phyloP scores from a whole-genome alignment of 2,329 filamentous ascomycete genomes.

The Aspergillus oerlinghausenensis region DNA sequence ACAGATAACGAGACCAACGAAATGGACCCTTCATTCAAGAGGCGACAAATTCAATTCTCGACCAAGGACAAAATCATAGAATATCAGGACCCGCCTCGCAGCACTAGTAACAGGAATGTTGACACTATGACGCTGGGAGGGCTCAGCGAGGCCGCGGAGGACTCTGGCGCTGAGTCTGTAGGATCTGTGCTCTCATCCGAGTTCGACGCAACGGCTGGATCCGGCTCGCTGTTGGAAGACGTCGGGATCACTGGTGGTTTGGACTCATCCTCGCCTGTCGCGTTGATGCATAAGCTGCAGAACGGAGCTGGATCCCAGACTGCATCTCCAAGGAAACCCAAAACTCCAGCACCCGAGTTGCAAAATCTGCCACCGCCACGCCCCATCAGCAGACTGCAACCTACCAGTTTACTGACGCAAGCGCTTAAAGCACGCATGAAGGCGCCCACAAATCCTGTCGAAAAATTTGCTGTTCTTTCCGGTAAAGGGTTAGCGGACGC shows the following conservation, averaged over 20 bases:
- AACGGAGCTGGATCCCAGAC: constrained; percentile 28
- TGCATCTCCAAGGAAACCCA: constrained; percentile 51
- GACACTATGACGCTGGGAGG: constrained; percentile 29
- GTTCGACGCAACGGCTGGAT: constrained; percentile 52
- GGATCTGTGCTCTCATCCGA: constrained; percentile 50
- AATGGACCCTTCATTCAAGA: constrained; percentile 51
- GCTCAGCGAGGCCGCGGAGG: constrained; percentile 40
- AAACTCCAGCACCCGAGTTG: constrained; percentile 45
- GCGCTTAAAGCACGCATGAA: constrained; percentile 54
- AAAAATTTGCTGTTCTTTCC: constrained; percentile 56
- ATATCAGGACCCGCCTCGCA: constrained; percentile 18
- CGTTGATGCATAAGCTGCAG: constrained; percentile 39
- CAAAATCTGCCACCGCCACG: constrained; percentile 57
- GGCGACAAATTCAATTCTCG: constrained; percentile 49
- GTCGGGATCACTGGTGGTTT: constrained; percentile 42
- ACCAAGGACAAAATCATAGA: constrained; percentile 29
- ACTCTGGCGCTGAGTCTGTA: constrained; percentile 47
- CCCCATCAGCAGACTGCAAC: constrained; percentile 55
- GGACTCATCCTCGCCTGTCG: constrained; percentile 48
- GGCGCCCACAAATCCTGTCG: constrained; percentile 57
- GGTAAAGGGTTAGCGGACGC: constrained; percentile 58
- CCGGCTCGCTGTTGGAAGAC: constrained; percentile 53
- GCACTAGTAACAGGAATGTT: constrained; percentile 23
- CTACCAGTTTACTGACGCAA: constrained; percentile 55
- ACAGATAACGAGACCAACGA: constrained; percentile 64